Evolutionary conservation across 2,329 filamentous ascomycete genomes (phyloP), one percentile per base, ranked within the genome.

Genomic region (Xylariaceae sp.): DNA sequence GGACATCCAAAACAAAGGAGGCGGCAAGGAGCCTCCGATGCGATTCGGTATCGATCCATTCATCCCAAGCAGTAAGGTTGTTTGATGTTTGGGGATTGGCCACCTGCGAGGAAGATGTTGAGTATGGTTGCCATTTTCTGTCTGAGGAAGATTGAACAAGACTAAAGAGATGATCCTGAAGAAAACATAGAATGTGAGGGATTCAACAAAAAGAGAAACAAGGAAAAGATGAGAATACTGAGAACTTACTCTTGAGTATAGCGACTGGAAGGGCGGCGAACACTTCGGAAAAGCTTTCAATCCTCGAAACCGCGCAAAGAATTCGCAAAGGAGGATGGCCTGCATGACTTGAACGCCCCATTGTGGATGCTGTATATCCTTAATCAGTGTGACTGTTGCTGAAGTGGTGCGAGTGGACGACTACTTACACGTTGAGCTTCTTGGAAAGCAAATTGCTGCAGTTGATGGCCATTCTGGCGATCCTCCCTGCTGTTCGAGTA

Each of bases 1-100:
- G 78, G 6, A 74, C 67, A 57, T 82, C 79, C 45, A 79, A 65
- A 42, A 79, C 62, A 60, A 81, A 79, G 62, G 76, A 82, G 12
- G 72, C 73, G 25, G 74, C 67, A n/a, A 80, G 64, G 22, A 82
- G 67, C 34, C 79, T 73, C 44, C 76, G 73, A 44, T 67, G 68
- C 6, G 74, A 67, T 61, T 83, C 79, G 40, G 64, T 60, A 37
- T 73, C 63, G 33, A 80, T 59, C 79, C 79, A 82, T 48, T 63
- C 55, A 32, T 63, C 65, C 79, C 79, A 82, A 19, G 44, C 42
- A 19, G 52, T 42, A 54, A 53, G 44, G 37, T 56, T 25, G 45
- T 56, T 47, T 49, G 55, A 52, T 38, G 55, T 59, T 51, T 64
- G 63, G 44, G 55, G 51, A 49, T 63, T 58, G 57, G 65, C 62